A percentile compares a stretch with the other conserved stretches of the same genome.
Evolutionary conservation across 2,329 filamentous ascomycete genomes (phyloP).

Genomic region (Aspergillus fumigatiaffinis): DNA sequence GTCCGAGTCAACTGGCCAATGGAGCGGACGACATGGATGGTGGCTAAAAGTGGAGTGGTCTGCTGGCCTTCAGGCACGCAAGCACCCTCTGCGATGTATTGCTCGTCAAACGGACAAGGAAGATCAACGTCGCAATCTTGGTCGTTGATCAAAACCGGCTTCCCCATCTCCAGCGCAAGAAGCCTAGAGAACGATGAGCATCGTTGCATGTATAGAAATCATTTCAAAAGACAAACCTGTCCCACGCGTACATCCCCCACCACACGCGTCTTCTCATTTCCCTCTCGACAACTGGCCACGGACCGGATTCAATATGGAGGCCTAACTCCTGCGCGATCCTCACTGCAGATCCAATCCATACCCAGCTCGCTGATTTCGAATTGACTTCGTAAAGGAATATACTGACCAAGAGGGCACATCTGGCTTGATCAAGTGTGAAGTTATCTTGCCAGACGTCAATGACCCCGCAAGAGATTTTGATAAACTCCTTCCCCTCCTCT

Average conservation of each 20-base stretch:
- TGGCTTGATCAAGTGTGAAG: slow-evolving; percentile 69
- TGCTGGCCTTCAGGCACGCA: slow-evolving; percentile 45
- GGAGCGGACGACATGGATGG: slow-evolving; percentile 76
- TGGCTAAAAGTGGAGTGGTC: slow-evolving; percentile 69
- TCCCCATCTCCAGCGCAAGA: slow-evolving; percentile 73
- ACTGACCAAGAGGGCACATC: slow-evolving; percentile 67
- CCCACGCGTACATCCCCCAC: slow-evolving; percentile 91
- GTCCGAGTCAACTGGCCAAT: slow-evolving; percentile 70
- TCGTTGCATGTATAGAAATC: background rate
- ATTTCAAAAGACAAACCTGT: slow-evolving; percentile 55
- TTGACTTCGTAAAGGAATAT: slow-evolving; percentile 84
- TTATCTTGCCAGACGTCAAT: slow-evolving; percentile 81
- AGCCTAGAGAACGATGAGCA: slow-evolving; percentile 44
- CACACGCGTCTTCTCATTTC: slow-evolving; percentile 86
- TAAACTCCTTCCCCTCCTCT: slow-evolving; percentile 60
- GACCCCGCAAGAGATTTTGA: slow-evolving; percentile 66
- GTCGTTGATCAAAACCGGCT: slow-evolving; percentile 79
- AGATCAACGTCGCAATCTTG: slow-evolving; percentile 80
- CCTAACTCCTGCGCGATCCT: slow-evolving; percentile 79
- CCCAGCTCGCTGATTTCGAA: slow-evolving; percentile 77
- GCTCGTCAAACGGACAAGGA: slow-evolving; percentile 76
- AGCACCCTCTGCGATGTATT: slow-evolving; percentile 51
- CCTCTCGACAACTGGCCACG: slow-evolving; percentile 70
- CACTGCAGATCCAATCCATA: slow-evolving; percentile 77
- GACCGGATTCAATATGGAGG: slow-evolving; percentile 69